Base-by-base conservation (phyloP, 768 basidiomycete genomes). In the Tricholoma hemisulphureum region DNA sequence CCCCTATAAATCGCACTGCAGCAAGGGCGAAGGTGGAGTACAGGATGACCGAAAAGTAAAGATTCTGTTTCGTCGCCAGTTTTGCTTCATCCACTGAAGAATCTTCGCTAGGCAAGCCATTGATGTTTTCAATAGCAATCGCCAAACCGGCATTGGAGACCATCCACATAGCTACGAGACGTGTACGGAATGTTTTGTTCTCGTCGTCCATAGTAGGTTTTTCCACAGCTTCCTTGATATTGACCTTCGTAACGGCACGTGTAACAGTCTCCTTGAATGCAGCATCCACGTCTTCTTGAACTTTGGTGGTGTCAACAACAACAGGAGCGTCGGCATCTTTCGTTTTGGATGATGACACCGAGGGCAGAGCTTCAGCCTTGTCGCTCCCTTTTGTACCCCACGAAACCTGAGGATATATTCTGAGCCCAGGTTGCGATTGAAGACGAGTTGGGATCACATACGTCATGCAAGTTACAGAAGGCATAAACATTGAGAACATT, bases 361-460 rank as follows among this genome's bases (percentile, higher is more conserved):
- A 91, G 2, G 95, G 95, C 8, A 98, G 78, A 3, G 88, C 88
- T 66, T 97, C 95, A 2, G 88, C 95, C 71, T 95, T 95, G 75
- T 98, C 96, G 55, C 87, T 90, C 50, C 93, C 94, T 75, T 95
- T 95, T 9, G 94, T 96, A 74, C 94, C 94, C 94, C 95, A 95
- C 13, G 89, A 91, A 18, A 93, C 89, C 84, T 89, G 58, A 20
- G n/a, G n/a, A 35, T 60, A 53, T 54, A 32, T 39, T 41, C 20
- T 60, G 28, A 45, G 37, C 32, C 31, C 26, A 29, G 26, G n/a
- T n/a, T 52, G 49, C 46, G 14, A 24, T 41, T 56, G 26, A 28
- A 45, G 16, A 55, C 32, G 26, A n/a, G n/a, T 46, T 31, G 43
- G 23, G 55, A 51, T 50, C 2, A 71, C 80, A 46, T 60, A 91